These are phyloP conservation scores for Cornus suecica DNA, from an alignment of 148 eudicot genomes.

Conservation along the genomic window DNA sequence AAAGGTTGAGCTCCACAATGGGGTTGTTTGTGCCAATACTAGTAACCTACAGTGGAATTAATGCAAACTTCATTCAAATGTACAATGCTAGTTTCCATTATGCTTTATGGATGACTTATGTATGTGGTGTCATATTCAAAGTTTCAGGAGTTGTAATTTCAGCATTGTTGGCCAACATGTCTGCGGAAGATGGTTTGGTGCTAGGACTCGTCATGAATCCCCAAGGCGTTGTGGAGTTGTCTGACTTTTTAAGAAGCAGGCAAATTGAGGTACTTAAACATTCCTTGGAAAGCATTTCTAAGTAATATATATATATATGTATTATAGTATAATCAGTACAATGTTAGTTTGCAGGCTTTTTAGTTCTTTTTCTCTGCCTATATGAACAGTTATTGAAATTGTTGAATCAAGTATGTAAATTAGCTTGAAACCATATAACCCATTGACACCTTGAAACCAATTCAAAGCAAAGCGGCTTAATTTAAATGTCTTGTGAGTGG, in stretches of 20 bases:
- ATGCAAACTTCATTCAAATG: constrained; percentile 3
- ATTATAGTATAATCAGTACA: no score
- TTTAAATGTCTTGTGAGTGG: not conserved
- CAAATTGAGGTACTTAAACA: constrained; percentile 1
- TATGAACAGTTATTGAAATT: no score
- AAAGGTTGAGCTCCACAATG: constrained; percentile 16
- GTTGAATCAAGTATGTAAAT: not conserved
- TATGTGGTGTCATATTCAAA: constrained; percentile 1
- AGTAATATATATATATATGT: no score
- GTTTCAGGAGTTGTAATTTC: constrained; percentile 1
- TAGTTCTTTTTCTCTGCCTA: no score
- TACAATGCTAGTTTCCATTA: constrained; percentile 8
- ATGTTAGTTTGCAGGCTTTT: no score
- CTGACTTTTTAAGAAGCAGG: not conserved
- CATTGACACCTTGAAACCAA: not conserved
- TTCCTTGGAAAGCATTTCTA: not conserved
- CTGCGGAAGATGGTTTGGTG: constrained; percentile 26
- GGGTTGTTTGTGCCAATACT: constrained; percentile 26
- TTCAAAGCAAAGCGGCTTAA: not conserved
- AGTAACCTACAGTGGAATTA: constrained; percentile 23
- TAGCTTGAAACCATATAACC: no score
- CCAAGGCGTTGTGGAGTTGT: constrained; percentile 29
- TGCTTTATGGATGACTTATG: not conserved
- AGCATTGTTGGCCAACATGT: constrained; percentile 20
- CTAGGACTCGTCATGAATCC: constrained; percentile 24